Percentiles rank a stretch among this genome's conserved stretches.
These are phyloP conservation scores for Ceratobasidium sp. DNA, from an alignment of 1,284 basidiomycete species.

Conservation along the genomic window DNA sequence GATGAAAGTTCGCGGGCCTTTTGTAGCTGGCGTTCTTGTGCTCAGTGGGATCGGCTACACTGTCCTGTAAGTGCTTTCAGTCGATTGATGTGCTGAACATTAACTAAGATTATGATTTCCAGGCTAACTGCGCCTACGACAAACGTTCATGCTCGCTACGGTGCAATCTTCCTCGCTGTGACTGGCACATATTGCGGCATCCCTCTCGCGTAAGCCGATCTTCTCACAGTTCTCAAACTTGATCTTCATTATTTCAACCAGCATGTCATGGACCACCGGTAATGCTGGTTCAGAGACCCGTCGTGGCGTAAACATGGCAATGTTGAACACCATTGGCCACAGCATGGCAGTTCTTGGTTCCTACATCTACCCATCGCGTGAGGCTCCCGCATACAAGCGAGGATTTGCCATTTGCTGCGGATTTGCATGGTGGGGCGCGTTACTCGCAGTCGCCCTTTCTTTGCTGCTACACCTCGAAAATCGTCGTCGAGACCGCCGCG, in stretches of 20 bases:
- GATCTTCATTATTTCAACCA: slow-evolving; percentile 53
- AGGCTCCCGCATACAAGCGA: slow-evolving; percentile 56
- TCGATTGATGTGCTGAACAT: slow-evolving; percentile 47
- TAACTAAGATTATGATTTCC: slow-evolving; percentile 50
- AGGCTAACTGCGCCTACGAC: slow-evolving; percentile 57
- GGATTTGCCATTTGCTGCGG: slow-evolving; percentile 52
- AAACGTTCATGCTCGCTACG: slow-evolving; percentile 48
- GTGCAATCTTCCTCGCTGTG: slow-evolving; percentile 23
- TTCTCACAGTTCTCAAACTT: slow-evolving; percentile 51
- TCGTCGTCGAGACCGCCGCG: slow-evolving; percentile 29
- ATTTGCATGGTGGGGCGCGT: slow-evolving; percentile 30
- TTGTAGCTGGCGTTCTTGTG: slow-evolving; percentile 53
- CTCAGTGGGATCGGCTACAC: slow-evolving; percentile 57
- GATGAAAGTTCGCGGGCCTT: slow-evolving; percentile 53
- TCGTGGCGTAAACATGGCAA: slow-evolving; percentile 57
- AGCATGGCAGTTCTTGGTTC: slow-evolving; percentile 57
- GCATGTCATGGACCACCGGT: slow-evolving; percentile 52
- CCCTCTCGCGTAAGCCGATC: background rate
- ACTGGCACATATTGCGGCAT: slow-evolving; percentile 33
- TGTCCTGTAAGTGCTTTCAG: slow-evolving; percentile 49
- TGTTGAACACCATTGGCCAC: slow-evolving; percentile 59
- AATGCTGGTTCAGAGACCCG: slow-evolving; percentile 55
- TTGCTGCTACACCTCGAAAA: slow-evolving; percentile 29
- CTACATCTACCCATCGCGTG: slow-evolving; percentile 56
- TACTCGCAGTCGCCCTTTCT: slow-evolving; percentile 36